Conservation (phyloP, 768 basidiomycete species). For the Piloderma croceum region DNA sequence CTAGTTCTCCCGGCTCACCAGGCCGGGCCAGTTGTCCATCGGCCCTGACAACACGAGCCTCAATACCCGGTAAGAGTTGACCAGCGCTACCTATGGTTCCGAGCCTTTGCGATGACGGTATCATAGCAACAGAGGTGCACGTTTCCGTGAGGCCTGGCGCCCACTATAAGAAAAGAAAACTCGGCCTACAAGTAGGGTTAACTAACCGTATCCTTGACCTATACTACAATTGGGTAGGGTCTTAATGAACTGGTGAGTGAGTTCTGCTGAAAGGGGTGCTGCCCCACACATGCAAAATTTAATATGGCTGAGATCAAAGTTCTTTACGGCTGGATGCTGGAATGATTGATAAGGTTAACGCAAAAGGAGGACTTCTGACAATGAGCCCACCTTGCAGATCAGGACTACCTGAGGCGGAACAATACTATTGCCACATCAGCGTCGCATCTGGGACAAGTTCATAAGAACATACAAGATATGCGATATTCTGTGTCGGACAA, state of each 20-base stretch:
- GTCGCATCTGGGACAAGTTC: constrained; percentile 1
- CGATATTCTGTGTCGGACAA: constrained; percentile 48
- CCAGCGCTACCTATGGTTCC: constrained; percentile 54
- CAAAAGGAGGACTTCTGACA: too few species aligned
- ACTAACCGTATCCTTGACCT: constrained; percentile 58
- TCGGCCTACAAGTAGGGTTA: too few species aligned
- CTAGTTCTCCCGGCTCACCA: constrained; percentile 58
- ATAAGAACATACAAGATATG: constrained; percentile 43
- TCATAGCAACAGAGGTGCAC: constrained; percentile 44
- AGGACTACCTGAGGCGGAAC: constrained; percentile 65
- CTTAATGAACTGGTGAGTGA: constrained; percentile 39
- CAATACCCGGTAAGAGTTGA: constrained; percentile 50
- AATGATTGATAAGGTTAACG: constrained; percentile 2
- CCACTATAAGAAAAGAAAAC: background rate
- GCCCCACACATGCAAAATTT: constrained; percentile 54
- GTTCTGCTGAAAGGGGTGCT: constrained; percentile 56
- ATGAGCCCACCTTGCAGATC: constrained; percentile 61
- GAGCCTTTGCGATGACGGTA: constrained; percentile 38
- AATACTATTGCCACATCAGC: constrained; percentile 38
- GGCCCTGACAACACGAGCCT: constrained; percentile 49
- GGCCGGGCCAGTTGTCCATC: constrained; percentile 53
- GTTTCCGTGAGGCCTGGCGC: constrained; percentile 59
- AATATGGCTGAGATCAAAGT: constrained; percentile 47
- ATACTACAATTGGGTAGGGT: constrained; percentile 55
- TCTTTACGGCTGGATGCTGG: constrained; percentile 47